Evolutionary conservation across 371 early-diverging fungal genomes (phyloP), one percentile per base, ranked within the genome.

Genomic region (Rhizomucor miehei): DNA sequence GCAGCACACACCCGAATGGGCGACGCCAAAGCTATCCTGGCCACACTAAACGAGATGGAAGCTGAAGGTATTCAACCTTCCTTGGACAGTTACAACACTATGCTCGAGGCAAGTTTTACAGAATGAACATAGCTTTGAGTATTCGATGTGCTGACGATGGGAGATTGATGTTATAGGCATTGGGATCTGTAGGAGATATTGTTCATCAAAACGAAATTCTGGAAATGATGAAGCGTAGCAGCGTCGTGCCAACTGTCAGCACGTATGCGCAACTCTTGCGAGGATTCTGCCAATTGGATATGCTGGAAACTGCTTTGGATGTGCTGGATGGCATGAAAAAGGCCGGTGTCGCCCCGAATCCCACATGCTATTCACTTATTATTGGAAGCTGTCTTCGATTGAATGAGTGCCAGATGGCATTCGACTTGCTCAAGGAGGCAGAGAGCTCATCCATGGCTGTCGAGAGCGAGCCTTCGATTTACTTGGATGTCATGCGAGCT

Each of bases 381-480:
- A 71, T 84, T 25, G 56, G 59, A n/a, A 47, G 65, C 13, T 77
- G 80, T 48, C 57, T 69, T 37, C 54, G 62, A 17, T 25, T 73
- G 5, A 57, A 57, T 2, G 74, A 77, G 38, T 52, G 73, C 2
- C 53, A 74, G 24, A 67, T 66, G 10, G 82, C 81, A 0, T 79
- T 67, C 43, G 39, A 65, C 17, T 57, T 81, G 29, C 59, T 84
- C 37, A 76, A 76, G 54, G 72, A 82, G 59, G 82, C 79, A 3
- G 81, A 81, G 36, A 54, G 62, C 6, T 51, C 67, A 12, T 59
- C 64, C 16, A 63, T 78, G 48, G 60, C 75, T 6, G 58, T 78
- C 0, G 62, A 62, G 6, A 65, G 72, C 21, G 62, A 77, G 8
- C 70, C 81, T 17, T 60, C 63, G 13, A 60, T 82, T 4, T 78